A percentile compares a stretch with the other conserved stretches of the same genome.
phyloP scores from a whole-genome alignment of 2,329 filamentous ascomycete genomes.

The Fusarium odoratissimum region DNA sequence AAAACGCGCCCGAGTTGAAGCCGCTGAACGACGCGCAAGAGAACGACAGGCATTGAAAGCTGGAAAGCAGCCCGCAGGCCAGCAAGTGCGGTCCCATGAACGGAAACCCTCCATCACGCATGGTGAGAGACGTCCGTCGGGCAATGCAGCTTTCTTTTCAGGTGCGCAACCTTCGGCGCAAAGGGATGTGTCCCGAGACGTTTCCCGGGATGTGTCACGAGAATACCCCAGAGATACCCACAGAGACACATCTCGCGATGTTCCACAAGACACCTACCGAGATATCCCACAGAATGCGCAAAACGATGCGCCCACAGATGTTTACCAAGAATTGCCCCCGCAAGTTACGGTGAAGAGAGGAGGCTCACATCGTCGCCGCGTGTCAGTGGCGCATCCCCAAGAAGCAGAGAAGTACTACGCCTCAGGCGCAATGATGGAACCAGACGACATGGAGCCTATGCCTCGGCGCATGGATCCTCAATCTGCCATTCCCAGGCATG shows the following conservation, averaged over 20 bases:
- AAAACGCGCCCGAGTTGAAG: conserved; percentile 84
- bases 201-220: not conserved
- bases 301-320: conserved; percentile 23
- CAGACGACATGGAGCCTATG: conserved; percentile 23
- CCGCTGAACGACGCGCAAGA: conserved; percentile 79
- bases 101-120: conserved; percentile 37
- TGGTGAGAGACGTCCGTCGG: conserved; percentile 32
- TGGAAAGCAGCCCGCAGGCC: conserved; percentile 38
- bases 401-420: conserved; percentile 37
- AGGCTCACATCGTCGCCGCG: conserved; percentile 31
- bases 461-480: conserved; percentile 38
- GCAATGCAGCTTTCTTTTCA: conserved; percentile 21
- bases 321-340: conserved; percentile 28
- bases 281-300: conserved; percentile 25
- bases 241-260: conserved; percentile 13
- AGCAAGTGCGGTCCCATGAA: conserved; percentile 39
- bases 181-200: conserved; percentile 23
- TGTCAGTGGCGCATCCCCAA: conserved; percentile 36
- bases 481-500: conserved; percentile 60
- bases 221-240: conserved; percentile 28
- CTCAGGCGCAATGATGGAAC: conserved; percentile 38
- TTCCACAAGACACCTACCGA: conserved; percentile 17
- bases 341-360: conserved; percentile 35
- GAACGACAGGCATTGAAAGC: conserved; percentile 65
- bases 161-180: conserved; percentile 24